Conservation (phyloP, 768 basidiomycete species). For the Termitomyces sp. region DNA sequence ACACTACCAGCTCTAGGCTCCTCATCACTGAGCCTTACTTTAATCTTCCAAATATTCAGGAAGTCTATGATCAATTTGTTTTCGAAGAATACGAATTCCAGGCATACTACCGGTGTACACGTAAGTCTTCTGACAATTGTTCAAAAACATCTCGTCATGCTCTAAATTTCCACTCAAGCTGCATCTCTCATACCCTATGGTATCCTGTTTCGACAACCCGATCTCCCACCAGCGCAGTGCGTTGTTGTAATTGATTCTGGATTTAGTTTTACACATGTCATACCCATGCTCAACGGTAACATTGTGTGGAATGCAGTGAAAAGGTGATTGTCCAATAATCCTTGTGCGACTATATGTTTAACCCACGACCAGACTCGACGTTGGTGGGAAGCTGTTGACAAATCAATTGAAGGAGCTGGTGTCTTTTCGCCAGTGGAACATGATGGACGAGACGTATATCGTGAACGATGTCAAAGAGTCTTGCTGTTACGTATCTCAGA, state of each 20-base stretch:
- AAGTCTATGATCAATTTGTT: constrained; percentile 90
- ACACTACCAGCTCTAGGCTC: constrained; percentile 67
- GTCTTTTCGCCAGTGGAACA: constrained; percentile 95
- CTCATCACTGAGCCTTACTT: constrained; percentile 93
- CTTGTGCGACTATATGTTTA: constrained; percentile 10
- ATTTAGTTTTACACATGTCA: constrained; percentile 90
- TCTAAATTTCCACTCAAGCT: constrained; percentile 39
- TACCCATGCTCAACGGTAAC: constrained; percentile 72
- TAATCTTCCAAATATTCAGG: constrained; percentile 88
- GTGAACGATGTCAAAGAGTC: constrained; percentile 90
- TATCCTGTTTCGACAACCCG: constrained; percentile 50
- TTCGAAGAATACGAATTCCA: constrained; percentile 96
- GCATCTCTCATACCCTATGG: constrained; percentile 78
- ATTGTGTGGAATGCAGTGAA: constrained; percentile 80
- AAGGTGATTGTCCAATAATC: constrained; percentile 42
- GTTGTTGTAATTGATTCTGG: constrained; percentile 82
- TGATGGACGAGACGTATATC: constrained; percentile 96
- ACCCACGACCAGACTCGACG: constrained; percentile 64
- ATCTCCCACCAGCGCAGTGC: constrained; percentile 64
- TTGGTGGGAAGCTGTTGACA: constrained; percentile 92
- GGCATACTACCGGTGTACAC: constrained; percentile 74
- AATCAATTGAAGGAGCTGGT: constrained; percentile 93
- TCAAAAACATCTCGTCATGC: background rate
- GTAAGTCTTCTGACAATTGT: constrained; percentile 40
- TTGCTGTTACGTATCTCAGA: constrained; percentile 79